Conservation (phyloP, 2,329 filamentous ascomycete species). For the Knoxdaviesia capensis region DNA sequence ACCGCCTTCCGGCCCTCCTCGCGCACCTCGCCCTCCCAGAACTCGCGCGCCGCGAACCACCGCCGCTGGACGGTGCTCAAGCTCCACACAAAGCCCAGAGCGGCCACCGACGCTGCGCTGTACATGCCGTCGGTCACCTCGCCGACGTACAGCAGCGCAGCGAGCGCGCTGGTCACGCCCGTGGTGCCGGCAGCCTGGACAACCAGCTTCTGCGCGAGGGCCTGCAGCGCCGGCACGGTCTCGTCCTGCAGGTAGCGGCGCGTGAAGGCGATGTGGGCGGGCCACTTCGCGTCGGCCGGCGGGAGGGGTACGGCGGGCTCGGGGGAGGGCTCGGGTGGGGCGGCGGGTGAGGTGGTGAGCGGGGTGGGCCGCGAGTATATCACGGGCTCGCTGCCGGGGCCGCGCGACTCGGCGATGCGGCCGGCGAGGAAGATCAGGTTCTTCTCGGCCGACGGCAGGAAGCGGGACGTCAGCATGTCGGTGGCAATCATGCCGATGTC, state of each 20-base stretch:
- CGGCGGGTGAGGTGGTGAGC: not conserved
- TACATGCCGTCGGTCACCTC: constrained; percentile 31
- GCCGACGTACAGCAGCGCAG: constrained; percentile 34
- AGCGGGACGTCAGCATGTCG: constrained; percentile 57
- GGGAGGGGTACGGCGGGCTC: not conserved
- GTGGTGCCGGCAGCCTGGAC: constrained; percentile 58
- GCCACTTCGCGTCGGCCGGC: constrained; percentile 35
- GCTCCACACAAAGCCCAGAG: constrained; percentile 39
- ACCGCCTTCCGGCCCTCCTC: constrained; percentile 46
- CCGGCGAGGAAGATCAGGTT: constrained; percentile 70
- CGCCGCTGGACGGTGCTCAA: constrained; percentile 37
- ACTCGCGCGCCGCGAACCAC: constrained; percentile 38
- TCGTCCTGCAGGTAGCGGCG: constrained; percentile 45
- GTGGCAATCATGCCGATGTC: constrained; percentile 70
- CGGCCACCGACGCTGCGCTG: constrained; percentile 41
- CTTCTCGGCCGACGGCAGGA: constrained; percentile 60
- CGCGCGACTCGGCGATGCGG: constrained; percentile 36
- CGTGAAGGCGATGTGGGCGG: constrained; percentile 50
- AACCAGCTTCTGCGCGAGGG: constrained; percentile 53
- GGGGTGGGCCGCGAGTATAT: constrained; percentile 16
- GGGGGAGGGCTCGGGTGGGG: constrained; percentile 1
- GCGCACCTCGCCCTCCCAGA: constrained; percentile 46
- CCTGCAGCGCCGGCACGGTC: constrained; percentile 51
- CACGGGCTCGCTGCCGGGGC: constrained; percentile 6
- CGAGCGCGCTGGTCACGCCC: constrained; percentile 34